Conservation (phyloP, 805 yeast species). For the Pichia nakasei region DNA sequence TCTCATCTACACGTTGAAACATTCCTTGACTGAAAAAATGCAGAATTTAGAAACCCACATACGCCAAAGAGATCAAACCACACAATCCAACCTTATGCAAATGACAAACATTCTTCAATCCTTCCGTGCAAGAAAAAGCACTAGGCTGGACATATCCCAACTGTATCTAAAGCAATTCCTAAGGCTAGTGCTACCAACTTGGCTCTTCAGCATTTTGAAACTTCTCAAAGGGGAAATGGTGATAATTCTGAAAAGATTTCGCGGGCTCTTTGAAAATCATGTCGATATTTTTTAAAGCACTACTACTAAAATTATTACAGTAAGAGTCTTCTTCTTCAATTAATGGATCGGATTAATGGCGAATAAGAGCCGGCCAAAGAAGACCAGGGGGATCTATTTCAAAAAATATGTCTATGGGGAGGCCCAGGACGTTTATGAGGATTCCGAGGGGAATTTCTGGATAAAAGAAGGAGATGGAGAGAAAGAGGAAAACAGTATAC, state of each 20-base stretch:
- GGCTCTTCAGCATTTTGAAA: not conserved
- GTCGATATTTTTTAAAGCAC: too few relatives aligned
- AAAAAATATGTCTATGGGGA: constrained; percentile 57
- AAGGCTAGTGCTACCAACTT: not conserved
- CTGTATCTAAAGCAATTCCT: constrained; percentile 2
- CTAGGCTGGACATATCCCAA: not conserved
- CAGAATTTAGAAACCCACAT: constrained; percentile 7
- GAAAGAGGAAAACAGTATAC: not conserved
- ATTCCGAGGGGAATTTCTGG: not conserved
- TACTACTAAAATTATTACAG: too few relatives aligned
- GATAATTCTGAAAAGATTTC: not conserved
- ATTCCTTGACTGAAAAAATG: constrained; percentile 8
- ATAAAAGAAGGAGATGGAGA: not conserved
- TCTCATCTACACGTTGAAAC: constrained; percentile 7
- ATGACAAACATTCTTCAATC: not conserved
- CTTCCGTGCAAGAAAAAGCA: constrained; percentile 1
- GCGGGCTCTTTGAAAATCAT: too few relatives aligned
- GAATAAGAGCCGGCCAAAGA: constrained; percentile 80
- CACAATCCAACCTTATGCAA: not conserved
- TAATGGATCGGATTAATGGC: constrained; percentile 41
- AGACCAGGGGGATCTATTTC: constrained; percentile 65
- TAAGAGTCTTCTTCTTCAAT: not conserved
- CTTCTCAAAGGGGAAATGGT: not conserved
- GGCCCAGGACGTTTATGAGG: not conserved
- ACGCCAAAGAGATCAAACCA: not conserved